Evolutionary conservation across 148 eudicot genomes (phyloP), one percentile per base, ranked within the genome.

Genomic region (Fagopyrum esculentum): DNA sequence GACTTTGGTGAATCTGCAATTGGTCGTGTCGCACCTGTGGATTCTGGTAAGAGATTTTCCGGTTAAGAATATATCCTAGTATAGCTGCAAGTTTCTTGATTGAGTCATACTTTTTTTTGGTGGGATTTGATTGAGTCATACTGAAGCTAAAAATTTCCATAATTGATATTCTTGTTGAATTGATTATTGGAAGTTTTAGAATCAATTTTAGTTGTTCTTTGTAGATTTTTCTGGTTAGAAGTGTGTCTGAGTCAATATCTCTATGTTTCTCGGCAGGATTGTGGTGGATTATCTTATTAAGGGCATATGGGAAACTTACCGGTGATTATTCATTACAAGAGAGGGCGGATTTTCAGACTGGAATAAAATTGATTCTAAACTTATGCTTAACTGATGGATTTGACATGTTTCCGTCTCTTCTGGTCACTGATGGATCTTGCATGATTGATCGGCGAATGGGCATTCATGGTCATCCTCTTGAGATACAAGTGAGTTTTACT

Each of bases 401-500:
- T 73, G 98, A 93, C 84, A 93, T 93, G 98, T 93, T 93, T 80
- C 98, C 98, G 74, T 85, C 98, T 69, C 86, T 93, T 63, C 83
- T 93, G 45, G 98, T 91, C 78, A 93, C 98, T 75, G 97, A 93
- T 88, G 98, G 98, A 49, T 93, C 98, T 50, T 93, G 98, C 73
- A 93, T 93, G 98, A 93, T 93, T 61, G 98, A 93, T 85, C 87
- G 98, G 5, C 90, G 98, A 9, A 93, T 93, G 98, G 98, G 98
- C 74, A 91, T 93, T 74, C 98, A 93, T 82, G 98, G 98, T 49
- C 98, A 93, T 76, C 98, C 98, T 51, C 86, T 93, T 77, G 98
- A 93, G 84, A 93, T 93, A 76, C 97, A 93, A 82, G 98, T 93
- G 80, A 80, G 91, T 8, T 57, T 3, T n/a, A 55, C n/a, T 55